Percentiles rank a stretch among this genome's conserved stretches.
Evolutionary conservation across 73 alveolate species (phyloP).

Genomic region (Paramecium caudatum): DNA sequence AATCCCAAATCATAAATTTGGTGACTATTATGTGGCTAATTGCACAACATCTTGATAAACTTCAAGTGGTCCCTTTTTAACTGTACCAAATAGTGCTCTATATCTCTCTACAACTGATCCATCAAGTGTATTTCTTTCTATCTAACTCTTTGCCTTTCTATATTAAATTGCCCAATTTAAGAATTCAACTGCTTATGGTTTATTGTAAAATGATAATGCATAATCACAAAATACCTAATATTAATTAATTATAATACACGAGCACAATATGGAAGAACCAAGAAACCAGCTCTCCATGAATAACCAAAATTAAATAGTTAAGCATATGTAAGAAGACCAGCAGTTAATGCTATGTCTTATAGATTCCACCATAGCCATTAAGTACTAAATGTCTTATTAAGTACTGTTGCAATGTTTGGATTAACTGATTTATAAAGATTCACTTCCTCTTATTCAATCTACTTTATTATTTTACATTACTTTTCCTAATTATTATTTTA

Average conservation of each 20-base stretch:
- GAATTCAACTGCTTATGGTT: conserved; percentile 7
- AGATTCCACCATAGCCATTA: conserved; percentile 56
- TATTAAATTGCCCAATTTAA: conserved; percentile 31
- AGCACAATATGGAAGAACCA: conserved; percentile 61
- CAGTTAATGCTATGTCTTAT: conserved; percentile 18
- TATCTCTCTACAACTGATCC: background rate
- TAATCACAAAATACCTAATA: conserved; percentile 37
- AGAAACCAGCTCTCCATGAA: conserved; percentile 13
- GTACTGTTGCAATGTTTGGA: conserved; percentile 7
- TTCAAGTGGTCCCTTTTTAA: conserved; percentile 44
- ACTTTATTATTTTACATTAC: background rate
- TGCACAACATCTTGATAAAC: conserved; percentile 25
- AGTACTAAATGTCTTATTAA: conserved; percentile 59
- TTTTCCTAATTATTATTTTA: conserved; percentile 50
- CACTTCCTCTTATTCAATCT: conserved; percentile 58
- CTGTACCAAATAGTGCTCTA: conserved; percentile 21
- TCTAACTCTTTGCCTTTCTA: conserved; percentile 37
- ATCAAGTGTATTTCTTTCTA: conserved; percentile 14
- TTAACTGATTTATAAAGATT: background rate
- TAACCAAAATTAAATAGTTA: conserved; percentile 40
- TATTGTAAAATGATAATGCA: conserved; percentile 33
- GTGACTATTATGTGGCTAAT: conserved; percentile 2
- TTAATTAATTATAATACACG: background rate
- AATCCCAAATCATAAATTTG: conserved; percentile 22
- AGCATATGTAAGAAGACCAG: conserved; percentile 26